Evolutionary conservation across 2,329 filamentous ascomycete species (phyloP).

Genomic region (Sphaerulina musiva): DNA sequence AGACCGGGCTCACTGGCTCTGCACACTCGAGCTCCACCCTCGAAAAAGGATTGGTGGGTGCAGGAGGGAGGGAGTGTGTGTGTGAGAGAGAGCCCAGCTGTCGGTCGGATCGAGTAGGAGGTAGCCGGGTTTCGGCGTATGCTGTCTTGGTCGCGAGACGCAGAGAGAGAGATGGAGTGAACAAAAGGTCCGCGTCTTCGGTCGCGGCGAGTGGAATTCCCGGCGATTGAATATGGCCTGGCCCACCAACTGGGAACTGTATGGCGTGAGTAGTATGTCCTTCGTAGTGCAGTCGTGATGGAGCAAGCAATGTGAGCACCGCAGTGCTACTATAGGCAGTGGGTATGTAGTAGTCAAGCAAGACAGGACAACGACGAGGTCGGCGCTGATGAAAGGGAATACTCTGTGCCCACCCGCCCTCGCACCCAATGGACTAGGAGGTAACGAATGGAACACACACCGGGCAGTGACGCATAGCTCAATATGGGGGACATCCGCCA

Average conservation of each 20-base stretch:
- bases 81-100: not conserved
- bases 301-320: not conserved
- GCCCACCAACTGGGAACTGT: not conserved
- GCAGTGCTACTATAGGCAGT: not conserved
- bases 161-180: not conserved
- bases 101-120: constrained; percentile 5
- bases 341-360: not conserved
- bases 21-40: constrained; percentile 11
- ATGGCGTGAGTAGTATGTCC: not conserved
- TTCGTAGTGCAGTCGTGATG: no score
- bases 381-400: no score
- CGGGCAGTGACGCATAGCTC: not conserved
- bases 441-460: not conserved
- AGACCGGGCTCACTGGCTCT: constrained; percentile 11
- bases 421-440: no score
- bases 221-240: not conserved
- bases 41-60: not conserved
- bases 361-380: not conserved
- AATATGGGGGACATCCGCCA: not conserved
- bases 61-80: no score
- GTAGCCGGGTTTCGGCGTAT: constrained; percentile 12
- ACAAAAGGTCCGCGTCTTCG: not conserved
- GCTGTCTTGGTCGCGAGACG: not conserved
- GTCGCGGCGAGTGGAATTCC: not conserved
- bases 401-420: no score